Conservation (phyloP, 73 alveolate species). For the Paramecium sexaurelia region DNA sequence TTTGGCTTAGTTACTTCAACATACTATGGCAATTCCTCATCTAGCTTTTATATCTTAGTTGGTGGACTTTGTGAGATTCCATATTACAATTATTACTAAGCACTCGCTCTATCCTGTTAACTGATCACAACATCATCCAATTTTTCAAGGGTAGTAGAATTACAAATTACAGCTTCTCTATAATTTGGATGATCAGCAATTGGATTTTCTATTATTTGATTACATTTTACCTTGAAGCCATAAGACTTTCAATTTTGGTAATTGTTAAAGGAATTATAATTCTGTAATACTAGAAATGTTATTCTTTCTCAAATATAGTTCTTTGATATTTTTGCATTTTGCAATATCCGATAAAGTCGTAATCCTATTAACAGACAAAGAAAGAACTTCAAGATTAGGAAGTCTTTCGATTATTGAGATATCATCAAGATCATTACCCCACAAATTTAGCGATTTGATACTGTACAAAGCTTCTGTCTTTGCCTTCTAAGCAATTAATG, state of each 20-base stretch:
- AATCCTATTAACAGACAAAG: slow-evolving; percentile 88
- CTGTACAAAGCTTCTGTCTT: slow-evolving; percentile 66
- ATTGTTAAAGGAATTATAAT: slow-evolving; percentile 73
- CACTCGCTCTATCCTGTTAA: slow-evolving; percentile 75
- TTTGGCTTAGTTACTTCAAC: background rate
- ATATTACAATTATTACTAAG: slow-evolving; percentile 16
- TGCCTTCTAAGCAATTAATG: slow-evolving; percentile 48
- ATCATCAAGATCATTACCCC: slow-evolving; percentile 91
- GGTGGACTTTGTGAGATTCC: background rate
- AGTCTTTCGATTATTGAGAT: slow-evolving; percentile 83
- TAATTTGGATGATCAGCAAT: slow-evolving; percentile 82
- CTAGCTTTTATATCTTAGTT: background rate
- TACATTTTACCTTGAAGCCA: slow-evolving; percentile 84
- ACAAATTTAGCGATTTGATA: slow-evolving; percentile 85
- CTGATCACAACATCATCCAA: slow-evolving; percentile 85
- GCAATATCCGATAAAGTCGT: slow-evolving; percentile 81
- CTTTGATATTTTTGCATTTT: slow-evolving; percentile 81
- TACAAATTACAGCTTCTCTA: slow-evolving; percentile 80
- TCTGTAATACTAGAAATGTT: slow-evolving; percentile 82
- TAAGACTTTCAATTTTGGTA: slow-evolving; percentile 82
- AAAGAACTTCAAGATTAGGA: slow-evolving; percentile 88
- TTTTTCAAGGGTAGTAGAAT: slow-evolving; percentile 81
- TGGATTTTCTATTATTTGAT: slow-evolving; percentile 83
- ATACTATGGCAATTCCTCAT: background rate
- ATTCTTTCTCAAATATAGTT: slow-evolving; percentile 93